Base-by-base conservation (phyloP, 2,329 filamentous ascomycete species). In the Chaetothyriales sp. region DNA sequence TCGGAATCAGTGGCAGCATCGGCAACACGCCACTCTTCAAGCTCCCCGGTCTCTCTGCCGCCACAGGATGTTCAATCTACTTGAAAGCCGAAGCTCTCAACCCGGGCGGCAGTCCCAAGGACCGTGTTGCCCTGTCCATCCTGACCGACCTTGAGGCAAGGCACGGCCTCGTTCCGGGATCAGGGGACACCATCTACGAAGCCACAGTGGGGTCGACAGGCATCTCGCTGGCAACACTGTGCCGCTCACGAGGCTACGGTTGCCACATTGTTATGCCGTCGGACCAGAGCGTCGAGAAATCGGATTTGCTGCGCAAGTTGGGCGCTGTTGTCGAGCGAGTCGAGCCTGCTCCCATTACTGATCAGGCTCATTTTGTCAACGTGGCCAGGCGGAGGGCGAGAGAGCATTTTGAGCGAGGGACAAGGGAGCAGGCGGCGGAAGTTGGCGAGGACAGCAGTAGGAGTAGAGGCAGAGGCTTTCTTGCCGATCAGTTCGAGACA, bases 261-360 rank as follows among this genome's bases (percentile, higher is more conserved):
- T 88, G 88, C 28, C 86, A 96, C 68, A 96, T 98, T 58, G 95
- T 87, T 73, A 96, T 98, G 88, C 90, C 92, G 46, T 81, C 86
- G 64, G 92, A 98, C 70, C 84, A 93, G 72, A 80, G 83, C 51
- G 71, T 74, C 51, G 92, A 98, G 67, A 98, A 98, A 68, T 86
- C 84, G 4, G 83, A 90, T 61, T 77, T 98, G 43, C 79, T 98
- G 44, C 77, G 83, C 57, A 90, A 92, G 64, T 80, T 98, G 9
- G 92, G 92, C 60, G 92, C 92, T 43, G 79, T 79, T n/a, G 90
- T 98, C 25, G 89, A 95, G 71, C 79, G 88, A 50, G 89, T 98
- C 1, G 78, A 82, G 5, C 88, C 92, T 10, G 89, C 89, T 8
- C 89, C 89, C 52, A 98, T 98, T 57, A 84, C 93, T n/a, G 88